Percentiles rank a stretch among this genome's conserved stretches.
Conservation (phyloP, 345 rosid genomes). For the Acer yangbiense region DNA sequence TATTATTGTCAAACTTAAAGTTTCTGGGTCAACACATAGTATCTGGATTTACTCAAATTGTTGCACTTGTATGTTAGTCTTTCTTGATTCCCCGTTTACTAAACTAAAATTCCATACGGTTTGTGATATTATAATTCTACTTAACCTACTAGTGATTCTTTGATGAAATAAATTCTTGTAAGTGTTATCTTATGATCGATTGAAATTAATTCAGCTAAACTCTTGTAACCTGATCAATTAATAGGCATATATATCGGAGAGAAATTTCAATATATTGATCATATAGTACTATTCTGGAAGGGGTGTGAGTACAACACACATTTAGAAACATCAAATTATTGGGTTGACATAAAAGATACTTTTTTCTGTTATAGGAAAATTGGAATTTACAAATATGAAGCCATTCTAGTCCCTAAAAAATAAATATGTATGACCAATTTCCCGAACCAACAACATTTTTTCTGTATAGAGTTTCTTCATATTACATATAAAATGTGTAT, state of each 20-base stretch:
- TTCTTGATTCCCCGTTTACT: background rate
- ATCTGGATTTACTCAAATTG: background rate
- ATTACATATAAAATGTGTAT: background rate
- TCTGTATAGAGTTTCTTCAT: background rate
- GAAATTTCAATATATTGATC: background rate
- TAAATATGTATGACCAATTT: too few relatives aligned
- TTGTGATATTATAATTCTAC: background rate
- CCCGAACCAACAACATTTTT: too few relatives aligned
- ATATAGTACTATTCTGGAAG: background rate
- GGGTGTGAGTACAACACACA: background rate
- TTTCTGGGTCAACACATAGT: too few relatives aligned
- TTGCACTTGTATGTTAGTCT: background rate
- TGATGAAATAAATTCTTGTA: background rate
- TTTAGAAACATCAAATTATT: background rate
- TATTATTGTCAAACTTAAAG: too few relatives aligned
- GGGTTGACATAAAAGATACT: background rate
- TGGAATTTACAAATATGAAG: background rate
- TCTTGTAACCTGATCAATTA: conserved; percentile 19
- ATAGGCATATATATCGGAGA: conserved; percentile 10
- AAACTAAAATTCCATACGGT: background rate
- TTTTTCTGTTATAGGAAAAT: background rate
- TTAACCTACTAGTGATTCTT: background rate
- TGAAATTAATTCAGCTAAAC: conserved; percentile 1
- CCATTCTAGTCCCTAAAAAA: background rate
- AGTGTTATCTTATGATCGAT: background rate